Evolutionary conservation across 805 yeast genomes (phyloP), one percentile per base, ranked within the genome.

Genomic region (Starmerella etchellsii): DNA sequence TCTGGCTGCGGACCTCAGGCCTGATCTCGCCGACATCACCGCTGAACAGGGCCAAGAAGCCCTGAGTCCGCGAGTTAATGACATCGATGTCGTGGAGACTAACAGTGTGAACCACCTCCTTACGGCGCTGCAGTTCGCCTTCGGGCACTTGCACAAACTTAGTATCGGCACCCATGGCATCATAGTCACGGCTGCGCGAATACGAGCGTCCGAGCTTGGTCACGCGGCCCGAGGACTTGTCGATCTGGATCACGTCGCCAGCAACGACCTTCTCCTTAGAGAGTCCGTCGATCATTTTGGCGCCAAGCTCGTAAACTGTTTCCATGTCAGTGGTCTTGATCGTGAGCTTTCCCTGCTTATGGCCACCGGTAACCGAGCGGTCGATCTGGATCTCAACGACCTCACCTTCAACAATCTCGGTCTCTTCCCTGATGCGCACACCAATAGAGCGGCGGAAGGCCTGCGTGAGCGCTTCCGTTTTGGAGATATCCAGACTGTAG

Each of bases 1-100:
- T 93, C 67, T 91, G 97, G 53, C 83, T 93, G 62, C 99, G 77
- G 23, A 91, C 85, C 61, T 91, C 96, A 16, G 91, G 74, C 50
- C 96, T 74, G 53, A 91, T 91, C 66, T 91, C 99, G 52, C 98
- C 99, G 39, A 96, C 93, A 64, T 91, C 91, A 51, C 95, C 95
- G 36, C 94, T 80, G 56, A 91, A 82, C 47, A 91, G 71, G 15
- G 97, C 97, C 57, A 91, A 71, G 55, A 93, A 93, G 24, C 99
- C 99, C 64, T 91, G 98, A 16, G 95, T 87, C 61, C 95, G 78
- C 14, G 97, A 85, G 65, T 91, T 91, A 59, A 93, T 93, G 40
- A 88, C 95, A 64, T 91, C 99, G 53, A 91, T 82, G 63, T 91
- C 99, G 64, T 91, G 97, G 52, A 91, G 69, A 2, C 96, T 83